phyloP scores from a whole-genome alignment of 768 basidiomycete species.

The Neoboletus brunneissimus region DNA sequence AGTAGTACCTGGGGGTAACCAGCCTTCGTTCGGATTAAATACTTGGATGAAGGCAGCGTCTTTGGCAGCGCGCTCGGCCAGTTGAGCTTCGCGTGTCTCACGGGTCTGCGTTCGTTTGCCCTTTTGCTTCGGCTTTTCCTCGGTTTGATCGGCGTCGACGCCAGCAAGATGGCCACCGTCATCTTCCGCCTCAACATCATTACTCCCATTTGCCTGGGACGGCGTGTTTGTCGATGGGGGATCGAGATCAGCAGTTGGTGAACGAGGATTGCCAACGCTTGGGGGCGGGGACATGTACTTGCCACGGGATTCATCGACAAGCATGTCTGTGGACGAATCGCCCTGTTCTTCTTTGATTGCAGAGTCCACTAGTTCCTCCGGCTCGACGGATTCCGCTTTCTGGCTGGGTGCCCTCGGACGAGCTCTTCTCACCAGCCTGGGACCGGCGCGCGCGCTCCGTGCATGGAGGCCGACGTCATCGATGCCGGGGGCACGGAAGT shows the following conservation, averaged over 20 bases:
- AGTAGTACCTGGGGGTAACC: constrained; percentile 76
- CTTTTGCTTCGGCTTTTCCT: constrained; percentile 39
- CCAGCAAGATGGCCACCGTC: constrained; percentile 11
- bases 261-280: constrained; percentile 22
- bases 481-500: constrained; percentile 70
- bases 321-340: constrained; percentile 7
- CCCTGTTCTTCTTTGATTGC: constrained; percentile 47
- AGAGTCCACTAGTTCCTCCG: constrained; percentile 33
- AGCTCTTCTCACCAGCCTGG: constrained; percentile 37
- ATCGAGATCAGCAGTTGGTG: constrained; percentile 19
- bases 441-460: constrained; percentile 36
- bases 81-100: constrained; percentile 45
- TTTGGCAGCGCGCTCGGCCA: constrained; percentile 44
- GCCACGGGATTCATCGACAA: constrained; percentile 1
- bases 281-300: constrained; percentile 30
- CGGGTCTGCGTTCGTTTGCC: constrained; percentile 43
- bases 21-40: constrained; percentile 71
- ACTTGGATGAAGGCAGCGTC: constrained; percentile 58
- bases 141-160: constrained; percentile 21
- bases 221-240: background rate
- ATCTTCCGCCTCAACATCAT: constrained; percentile 16
- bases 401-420: constrained; percentile 41
- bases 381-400: constrained; percentile 44
- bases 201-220: constrained; percentile 5
- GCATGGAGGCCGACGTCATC: constrained; percentile 61